Conservation (phyloP, 371 early-diverging fungal genomes). For the Edhazardia aedis region DNA sequence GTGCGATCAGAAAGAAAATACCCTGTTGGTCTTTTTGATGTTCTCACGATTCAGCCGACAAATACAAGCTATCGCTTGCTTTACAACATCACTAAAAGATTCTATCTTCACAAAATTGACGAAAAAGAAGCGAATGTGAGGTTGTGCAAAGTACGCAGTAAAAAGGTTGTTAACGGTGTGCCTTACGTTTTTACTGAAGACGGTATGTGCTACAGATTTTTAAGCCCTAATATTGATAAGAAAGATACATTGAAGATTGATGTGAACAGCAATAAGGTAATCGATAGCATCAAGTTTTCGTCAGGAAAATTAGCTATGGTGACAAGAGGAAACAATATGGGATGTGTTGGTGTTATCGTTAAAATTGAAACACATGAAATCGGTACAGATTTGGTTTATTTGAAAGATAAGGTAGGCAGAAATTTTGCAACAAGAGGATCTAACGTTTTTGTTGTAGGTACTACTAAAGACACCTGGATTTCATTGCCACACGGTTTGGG, state of each 20-base stretch:
- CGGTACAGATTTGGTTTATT: constrained; percentile 76
- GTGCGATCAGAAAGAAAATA: constrained; percentile 86
- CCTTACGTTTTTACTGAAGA: constrained; percentile 91
- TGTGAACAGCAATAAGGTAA: constrained; percentile 68
- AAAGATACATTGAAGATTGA: constrained; percentile 94
- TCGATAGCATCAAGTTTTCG: constrained; percentile 75
- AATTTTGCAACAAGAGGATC: constrained; percentile 65
- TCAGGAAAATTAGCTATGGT: constrained; percentile 76
- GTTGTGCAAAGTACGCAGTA: constrained; percentile 83
- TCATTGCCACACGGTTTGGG: constrained; percentile 46
- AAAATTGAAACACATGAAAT: constrained; percentile 84
- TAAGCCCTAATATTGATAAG: constrained; percentile 85
- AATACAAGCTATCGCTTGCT: constrained; percentile 94
- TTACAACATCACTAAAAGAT: constrained; percentile 92
- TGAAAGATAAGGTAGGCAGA: constrained; percentile 67
- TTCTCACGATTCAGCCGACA: constrained; percentile 87
- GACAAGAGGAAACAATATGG: constrained; percentile 93
- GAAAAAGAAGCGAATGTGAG: constrained; percentile 94
- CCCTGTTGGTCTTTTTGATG: constrained; percentile 98
- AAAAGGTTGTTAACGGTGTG: constrained; percentile 70
- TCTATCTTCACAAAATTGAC: constrained; percentile 90
- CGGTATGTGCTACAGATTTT: constrained; percentile 95
- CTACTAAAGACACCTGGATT: constrained; percentile 48
- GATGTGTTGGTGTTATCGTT: constrained; percentile 86
- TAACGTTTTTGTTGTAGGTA: constrained; percentile 76